Conservation (phyloP, 2,329 filamentous ascomycete genomes). For the Decorospora gaudefroyi region DNA sequence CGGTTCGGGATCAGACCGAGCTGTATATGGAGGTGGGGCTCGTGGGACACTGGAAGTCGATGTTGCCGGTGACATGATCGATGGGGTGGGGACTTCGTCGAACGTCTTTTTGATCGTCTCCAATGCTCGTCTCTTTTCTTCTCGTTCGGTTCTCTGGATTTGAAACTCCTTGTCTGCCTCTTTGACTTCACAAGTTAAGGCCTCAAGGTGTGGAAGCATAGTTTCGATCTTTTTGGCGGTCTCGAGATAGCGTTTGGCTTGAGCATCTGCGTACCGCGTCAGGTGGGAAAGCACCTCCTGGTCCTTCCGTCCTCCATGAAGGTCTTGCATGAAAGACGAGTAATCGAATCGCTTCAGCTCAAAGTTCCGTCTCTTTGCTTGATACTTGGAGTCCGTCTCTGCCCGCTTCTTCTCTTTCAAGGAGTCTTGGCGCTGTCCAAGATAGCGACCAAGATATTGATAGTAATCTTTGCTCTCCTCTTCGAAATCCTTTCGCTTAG, state of each 20-base stretch:
- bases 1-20: slow-evolving; percentile 32
- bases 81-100: slow-evolving; percentile 37
- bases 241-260: slow-evolving; percentile 79
- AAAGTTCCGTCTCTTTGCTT: slow-evolving; percentile 89
- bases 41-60: slow-evolving; percentile 33
- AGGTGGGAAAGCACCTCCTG: slow-evolving; percentile 94
- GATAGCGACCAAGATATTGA: slow-evolving; percentile 88
- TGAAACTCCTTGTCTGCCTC: slow-evolving; percentile 97
- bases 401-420: slow-evolving; percentile 96
- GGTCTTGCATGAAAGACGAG: slow-evolving; percentile 97
- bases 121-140: slow-evolving; percentile 86
- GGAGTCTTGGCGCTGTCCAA: slow-evolving; percentile 95
- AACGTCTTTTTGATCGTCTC: slow-evolving; percentile 76
- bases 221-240: slow-evolving; percentile 86
- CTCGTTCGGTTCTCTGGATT: slow-evolving; percentile 89
- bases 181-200: slow-evolving; percentile 83
- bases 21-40: slow-evolving; percentile 23
- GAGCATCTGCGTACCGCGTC: slow-evolving; percentile 89
- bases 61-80: slow-evolving; percentile 28
- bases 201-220: slow-evolving; percentile 86
- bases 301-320: slow-evolving; percentile 98
- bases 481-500: slow-evolving; percentile 97
- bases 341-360: slow-evolving; percentile 98
- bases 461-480: slow-evolving; percentile 99
- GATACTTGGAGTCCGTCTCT: slow-evolving; percentile 95